A percentile compares a stretch with the other conserved stretches of the same genome.
Conservation (phyloP, 495 filamentous ascomycete species). For the Aspergillus carlsbadensis region DNA sequence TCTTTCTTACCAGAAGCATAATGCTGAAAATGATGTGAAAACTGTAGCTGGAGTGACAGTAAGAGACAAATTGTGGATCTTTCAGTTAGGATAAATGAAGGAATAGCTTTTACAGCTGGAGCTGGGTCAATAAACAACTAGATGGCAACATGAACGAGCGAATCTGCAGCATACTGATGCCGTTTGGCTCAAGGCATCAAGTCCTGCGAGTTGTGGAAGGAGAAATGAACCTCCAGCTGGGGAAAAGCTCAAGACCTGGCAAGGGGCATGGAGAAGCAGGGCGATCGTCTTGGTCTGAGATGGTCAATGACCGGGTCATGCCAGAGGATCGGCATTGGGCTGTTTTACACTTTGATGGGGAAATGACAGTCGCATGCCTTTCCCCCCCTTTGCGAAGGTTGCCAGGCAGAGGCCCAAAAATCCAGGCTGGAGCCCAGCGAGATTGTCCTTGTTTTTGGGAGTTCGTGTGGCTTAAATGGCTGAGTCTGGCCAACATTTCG, state of each 20-base stretch:
- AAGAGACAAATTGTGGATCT: slow-evolving; percentile 5
- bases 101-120: slow-evolving; percentile 18
- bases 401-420: background rate
- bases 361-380: background rate
- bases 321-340: slow-evolving; percentile 9
- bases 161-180: slow-evolving; percentile 8
- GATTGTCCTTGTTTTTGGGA: background rate
- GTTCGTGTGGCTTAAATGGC: background rate
- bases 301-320: background rate
- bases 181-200: background rate
- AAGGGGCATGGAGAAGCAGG: slow-evolving; percentile 7
- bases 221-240: slow-evolving; percentile 1
- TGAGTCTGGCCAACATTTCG: slow-evolving; percentile 9
- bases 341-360: background rate
- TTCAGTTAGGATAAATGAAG: slow-evolving; percentile 2
- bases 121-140: slow-evolving; percentile 3
- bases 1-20: slow-evolving; percentile 30
- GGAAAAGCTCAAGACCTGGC: background rate
- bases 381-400: background rate
- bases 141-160: slow-evolving; percentile 17
- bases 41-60: background rate
- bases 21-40: slow-evolving; percentile 3
- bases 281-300: background rate
- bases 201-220: background rate
- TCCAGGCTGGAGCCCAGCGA: background rate